Conservation (phyloP, 2,329 filamentous ascomycete species). For the Acarospora socialis region DNA sequence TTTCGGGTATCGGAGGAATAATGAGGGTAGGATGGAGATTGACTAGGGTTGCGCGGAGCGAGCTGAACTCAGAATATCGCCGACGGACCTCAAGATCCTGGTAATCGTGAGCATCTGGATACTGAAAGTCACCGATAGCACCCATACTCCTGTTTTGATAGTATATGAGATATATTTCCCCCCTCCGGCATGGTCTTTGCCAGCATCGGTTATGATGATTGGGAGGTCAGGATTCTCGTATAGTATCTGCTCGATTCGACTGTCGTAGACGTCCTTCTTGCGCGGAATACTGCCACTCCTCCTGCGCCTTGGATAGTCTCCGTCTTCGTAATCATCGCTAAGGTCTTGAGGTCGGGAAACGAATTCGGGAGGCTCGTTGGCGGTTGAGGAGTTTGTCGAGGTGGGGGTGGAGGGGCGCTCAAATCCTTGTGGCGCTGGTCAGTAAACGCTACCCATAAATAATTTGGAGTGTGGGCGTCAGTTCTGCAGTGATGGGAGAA, state of each 20-base stretch:
- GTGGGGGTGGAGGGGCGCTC: slow-evolving; percentile 49
- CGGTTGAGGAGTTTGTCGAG: slow-evolving; percentile 57
- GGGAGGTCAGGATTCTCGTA: slow-evolving; percentile 86
- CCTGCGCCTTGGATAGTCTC: slow-evolving; percentile 35
- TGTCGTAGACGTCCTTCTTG: slow-evolving; percentile 82
- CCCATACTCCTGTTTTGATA: slow-evolving; percentile 77
- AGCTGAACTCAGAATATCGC: slow-evolving; percentile 92
- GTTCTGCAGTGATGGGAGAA: too few species aligned
- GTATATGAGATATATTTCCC: slow-evolving; percentile 95
- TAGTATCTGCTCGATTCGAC: slow-evolving; percentile 90
- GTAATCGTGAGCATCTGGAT: slow-evolving; percentile 7
- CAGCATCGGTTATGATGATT: slow-evolving; percentile 85
- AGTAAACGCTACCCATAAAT: not conserved
- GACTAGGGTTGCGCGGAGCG: slow-evolving; percentile 73
- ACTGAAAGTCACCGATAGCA: not conserved
- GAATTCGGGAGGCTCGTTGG: slow-evolving; percentile 49
- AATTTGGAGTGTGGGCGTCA: too few species aligned
- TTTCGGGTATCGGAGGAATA: slow-evolving; percentile 93
- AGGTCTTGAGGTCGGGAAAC: slow-evolving; percentile 38
- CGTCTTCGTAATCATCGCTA: slow-evolving; percentile 45
- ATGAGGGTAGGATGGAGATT: slow-evolving; percentile 89
- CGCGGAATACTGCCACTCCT: slow-evolving; percentile 35
- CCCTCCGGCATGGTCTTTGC: slow-evolving; percentile 85
- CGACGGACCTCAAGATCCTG: slow-evolving; percentile 91
- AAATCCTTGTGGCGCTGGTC: slow-evolving; percentile 27